Evolutionary conservation across 2,329 filamentous ascomycete species (phyloP).

Genomic region (Pseudocercospora fijiensis): DNA sequence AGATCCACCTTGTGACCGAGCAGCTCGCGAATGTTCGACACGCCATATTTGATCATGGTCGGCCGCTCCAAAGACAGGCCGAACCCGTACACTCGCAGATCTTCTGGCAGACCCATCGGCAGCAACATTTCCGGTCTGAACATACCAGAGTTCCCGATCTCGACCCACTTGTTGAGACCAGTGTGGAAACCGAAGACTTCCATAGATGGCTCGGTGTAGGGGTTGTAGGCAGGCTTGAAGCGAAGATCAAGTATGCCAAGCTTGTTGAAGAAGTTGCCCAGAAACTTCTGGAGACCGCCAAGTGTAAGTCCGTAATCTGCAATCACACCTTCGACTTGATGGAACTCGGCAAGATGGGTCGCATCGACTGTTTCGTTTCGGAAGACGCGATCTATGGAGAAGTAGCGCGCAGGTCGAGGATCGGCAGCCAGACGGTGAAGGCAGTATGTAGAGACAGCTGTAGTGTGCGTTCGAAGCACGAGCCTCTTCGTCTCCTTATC

Average conservation of each 20-base stretch:
- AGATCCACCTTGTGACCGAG: conserved; percentile 95
- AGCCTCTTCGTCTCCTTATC: conserved; percentile 81
- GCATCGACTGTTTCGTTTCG: conserved; percentile 96
- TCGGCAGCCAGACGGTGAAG: conserved; percentile 83
- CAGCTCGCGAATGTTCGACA: conserved; percentile 84
- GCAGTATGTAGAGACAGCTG: conserved; percentile 85
- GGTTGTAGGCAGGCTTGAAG: conserved; percentile 97
- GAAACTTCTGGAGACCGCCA: conserved; percentile 89
- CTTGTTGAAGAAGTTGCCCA: conserved; percentile 93
- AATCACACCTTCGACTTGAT: conserved; percentile 98
- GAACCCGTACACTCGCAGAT: conserved; percentile 92
- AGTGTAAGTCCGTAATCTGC: conserved; percentile 92
- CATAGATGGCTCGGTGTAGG: conserved; percentile 94
- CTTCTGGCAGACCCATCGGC: conserved; percentile 86
- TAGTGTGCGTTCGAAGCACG: conserved; percentile 94
- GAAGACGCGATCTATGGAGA: conserved; percentile 98
- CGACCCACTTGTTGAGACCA: conserved; percentile 84
- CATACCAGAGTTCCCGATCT: conserved; percentile 98
- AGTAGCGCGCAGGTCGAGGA: conserved; percentile 88
- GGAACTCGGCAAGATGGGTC: conserved; percentile 95
- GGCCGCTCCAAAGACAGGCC: conserved; percentile 88
- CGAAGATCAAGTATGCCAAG: conserved; percentile 85
- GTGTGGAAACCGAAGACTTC: conserved; percentile 97
- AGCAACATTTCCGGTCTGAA: conserved; percentile 98
- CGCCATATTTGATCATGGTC: conserved; percentile 89